phyloP scores from a whole-genome alignment of 2,329 filamentous ascomycete species.

The Aspergillus calidoustus region DNA sequence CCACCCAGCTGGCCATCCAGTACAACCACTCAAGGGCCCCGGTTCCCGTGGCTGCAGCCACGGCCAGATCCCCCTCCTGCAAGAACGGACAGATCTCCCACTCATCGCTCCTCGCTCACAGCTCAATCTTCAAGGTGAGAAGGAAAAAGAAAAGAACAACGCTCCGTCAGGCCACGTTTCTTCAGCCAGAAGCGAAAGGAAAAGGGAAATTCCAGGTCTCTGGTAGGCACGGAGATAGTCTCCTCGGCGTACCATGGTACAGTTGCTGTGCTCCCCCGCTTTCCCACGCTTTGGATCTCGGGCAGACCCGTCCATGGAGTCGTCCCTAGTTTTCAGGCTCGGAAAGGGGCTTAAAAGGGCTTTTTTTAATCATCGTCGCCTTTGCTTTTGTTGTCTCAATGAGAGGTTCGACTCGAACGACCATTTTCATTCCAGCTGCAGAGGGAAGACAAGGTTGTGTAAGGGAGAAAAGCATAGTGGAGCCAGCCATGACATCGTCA shows the following conservation, averaged over 20 bases:
- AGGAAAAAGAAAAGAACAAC: neutral
- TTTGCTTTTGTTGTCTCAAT: neutral
- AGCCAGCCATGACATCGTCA: neutral
- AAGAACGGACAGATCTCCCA: conserved; percentile 16
- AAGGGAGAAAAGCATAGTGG: neutral
- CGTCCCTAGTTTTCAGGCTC: neutral
- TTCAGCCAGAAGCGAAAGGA: conserved; percentile 7
- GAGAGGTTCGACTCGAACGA: neutral
- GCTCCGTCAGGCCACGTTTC: neutral
- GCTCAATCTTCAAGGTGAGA: neutral
- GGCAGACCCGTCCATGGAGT: conserved; percentile 29
- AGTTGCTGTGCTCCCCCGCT: conserved; percentile 27
- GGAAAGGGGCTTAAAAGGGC: neutral
- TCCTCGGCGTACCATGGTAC: conserved; percentile 27
- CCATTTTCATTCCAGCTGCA: conserved; percentile 1
- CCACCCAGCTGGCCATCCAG: conserved; percentile 21
- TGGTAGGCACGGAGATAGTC: conserved; percentile 7
- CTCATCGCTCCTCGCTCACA: neutral
- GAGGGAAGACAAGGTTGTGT: neutral
- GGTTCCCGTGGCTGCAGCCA: conserved; percentile 19
- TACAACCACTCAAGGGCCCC: conserved; percentile 17
- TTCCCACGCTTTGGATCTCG: conserved; percentile 34
- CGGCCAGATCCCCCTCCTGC: conserved; percentile 27
- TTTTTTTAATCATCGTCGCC: neutral
- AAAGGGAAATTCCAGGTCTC: conserved; percentile 1